A percentile compares a stretch with the other conserved stretches of the same genome.
Evolutionary conservation across 352 stramenopile genomes (phyloP).

Genomic region (Globisporangium canariense): DNA sequence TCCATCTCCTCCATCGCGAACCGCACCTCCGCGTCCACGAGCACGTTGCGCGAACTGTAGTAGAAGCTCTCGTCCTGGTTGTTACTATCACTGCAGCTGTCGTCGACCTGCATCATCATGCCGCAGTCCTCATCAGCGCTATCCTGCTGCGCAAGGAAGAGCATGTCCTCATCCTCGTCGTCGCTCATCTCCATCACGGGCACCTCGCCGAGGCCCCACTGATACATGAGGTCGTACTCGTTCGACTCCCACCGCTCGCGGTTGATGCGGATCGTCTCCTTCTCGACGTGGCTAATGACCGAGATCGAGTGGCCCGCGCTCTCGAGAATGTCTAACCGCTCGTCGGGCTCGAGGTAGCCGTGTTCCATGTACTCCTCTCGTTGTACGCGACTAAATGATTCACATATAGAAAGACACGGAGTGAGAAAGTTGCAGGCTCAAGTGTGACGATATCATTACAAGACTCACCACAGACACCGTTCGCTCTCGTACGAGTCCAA

Average conservation of each 20-base stretch:
- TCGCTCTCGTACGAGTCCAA: constrained; percentile 70
- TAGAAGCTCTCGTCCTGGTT: constrained; percentile 48
- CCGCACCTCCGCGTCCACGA: constrained; percentile 48
- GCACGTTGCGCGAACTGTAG: constrained; percentile 36
- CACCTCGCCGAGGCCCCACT: constrained; percentile 69
- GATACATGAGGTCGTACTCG: constrained; percentile 82
- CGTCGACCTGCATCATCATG: constrained; percentile 46
- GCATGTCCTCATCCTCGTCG: constrained; percentile 43
- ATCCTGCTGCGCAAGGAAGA: constrained; percentile 34
- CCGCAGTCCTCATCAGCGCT: constrained; percentile 25
- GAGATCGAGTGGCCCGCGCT: constrained; percentile 57
- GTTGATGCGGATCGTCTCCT: constrained; percentile 70
- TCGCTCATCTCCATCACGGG: constrained; percentile 52
- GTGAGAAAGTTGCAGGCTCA: neutral
- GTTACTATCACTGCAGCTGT: constrained; percentile 35
- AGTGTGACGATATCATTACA: neutral
- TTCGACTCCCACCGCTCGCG: constrained; percentile 83
- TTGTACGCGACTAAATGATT: constrained; percentile 39
- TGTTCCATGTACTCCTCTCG: constrained; percentile 83
- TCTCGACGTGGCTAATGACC: constrained; percentile 65
- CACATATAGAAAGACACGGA: constrained; percentile 4
- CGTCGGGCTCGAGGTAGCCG: constrained; percentile 73
- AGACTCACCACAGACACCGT: constrained; percentile 40
- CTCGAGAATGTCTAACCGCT: constrained; percentile 75
- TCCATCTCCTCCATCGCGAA: constrained; percentile 78